Evolutionary conservation across 2,329 filamentous ascomycete genomes (phyloP), one percentile per base, ranked within the genome.

Genomic region (Pseudopithomyces maydicus): DNA sequence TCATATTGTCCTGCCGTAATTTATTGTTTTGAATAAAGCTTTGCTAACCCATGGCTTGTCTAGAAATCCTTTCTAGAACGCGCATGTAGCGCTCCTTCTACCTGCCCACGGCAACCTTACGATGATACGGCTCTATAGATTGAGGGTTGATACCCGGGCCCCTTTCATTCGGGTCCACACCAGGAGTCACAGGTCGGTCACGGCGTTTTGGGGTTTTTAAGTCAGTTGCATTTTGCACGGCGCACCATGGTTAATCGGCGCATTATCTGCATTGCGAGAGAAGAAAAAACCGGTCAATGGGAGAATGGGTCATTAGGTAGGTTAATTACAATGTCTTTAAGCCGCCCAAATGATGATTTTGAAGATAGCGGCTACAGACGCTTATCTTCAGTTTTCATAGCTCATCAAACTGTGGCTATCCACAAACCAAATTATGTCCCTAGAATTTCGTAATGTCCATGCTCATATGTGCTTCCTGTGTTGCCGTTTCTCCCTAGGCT

Each of bases 91-190:
- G 38, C 20, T 17, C 8, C n/a, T 22, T 7, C 33, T 29, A 15
- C 6, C 46, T 32, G 47, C 47, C n/a, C 36, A 14, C 20, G 14
- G 36, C 36, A 20, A 20, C n/a, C 22, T 51, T 33, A 51, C 22
- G 48, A 51, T 29, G 48, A 43, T 32, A 51, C 38, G 48, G 48
- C 47, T 41, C 36, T 33, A 43, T 51, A 51, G 48, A 51, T 42
- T 42, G 48, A 51, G 48, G 38, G 48, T 51, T 51, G 38, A 51
- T 51, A 51, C 48, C 48, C 48, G 38, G 46, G 35, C 35, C 38
- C 48, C 48, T 33, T 19, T 29, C 26, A 32, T 17, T 29, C n/a
- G 48, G 48, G 48, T 51, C 48, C 48, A 51, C 48, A 41, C 48
- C 38, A 10, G 48, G 38, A 51, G 38, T 51, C 36, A 26, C 20